phyloP scores from a whole-genome alignment of 331 rosid species.

The Cucumis variabilis region DNA sequence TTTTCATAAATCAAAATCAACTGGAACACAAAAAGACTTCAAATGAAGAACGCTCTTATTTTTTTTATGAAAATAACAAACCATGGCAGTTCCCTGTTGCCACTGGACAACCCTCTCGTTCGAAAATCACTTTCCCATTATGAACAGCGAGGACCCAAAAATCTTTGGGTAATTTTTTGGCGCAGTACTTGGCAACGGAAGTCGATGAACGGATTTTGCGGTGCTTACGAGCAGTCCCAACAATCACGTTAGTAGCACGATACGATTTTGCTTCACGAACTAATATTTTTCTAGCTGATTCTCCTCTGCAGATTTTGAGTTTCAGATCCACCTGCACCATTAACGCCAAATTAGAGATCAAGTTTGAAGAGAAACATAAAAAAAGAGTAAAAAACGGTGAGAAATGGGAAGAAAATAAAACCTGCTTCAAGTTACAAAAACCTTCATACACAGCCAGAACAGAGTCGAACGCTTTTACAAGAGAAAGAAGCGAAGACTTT shows the following conservation, averaged over 20 bases:
- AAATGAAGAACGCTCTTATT: slow-evolving; percentile 8
- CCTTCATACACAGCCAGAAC: slow-evolving; percentile 95
- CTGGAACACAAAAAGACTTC: neutral
- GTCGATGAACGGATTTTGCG: slow-evolving; percentile 75
- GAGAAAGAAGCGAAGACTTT: slow-evolving; percentile 83
- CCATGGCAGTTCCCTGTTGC: slow-evolving; percentile 52
- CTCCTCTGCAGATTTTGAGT: slow-evolving; percentile 89
- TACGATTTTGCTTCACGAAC: slow-evolving; percentile 81
- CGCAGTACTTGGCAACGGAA: slow-evolving; percentile 89
- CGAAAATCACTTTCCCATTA: slow-evolving; percentile 84
- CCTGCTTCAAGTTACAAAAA: slow-evolving; percentile 97
- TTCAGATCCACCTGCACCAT: slow-evolving; percentile 84
- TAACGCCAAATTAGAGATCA: neutral
- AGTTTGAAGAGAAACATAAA: neutral
- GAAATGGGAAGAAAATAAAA: slow-evolving; percentile 31
- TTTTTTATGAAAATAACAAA: slow-evolving; percentile 31
- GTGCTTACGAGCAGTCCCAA: slow-evolving; percentile 67
- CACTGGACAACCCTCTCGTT: slow-evolving; percentile 55
- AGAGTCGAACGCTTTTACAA: slow-evolving; percentile 92
- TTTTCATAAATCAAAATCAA: slow-evolving; percentile 32
- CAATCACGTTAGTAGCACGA: slow-evolving; percentile 72
- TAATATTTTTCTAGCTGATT: slow-evolving; percentile 68
- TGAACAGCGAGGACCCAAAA: slow-evolving; percentile 77
- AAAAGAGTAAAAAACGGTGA: neutral
- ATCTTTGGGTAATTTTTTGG: slow-evolving; percentile 65